Conservation (phyloP, 176 grass and related monocot genomes). For the Canna indica region DNA sequence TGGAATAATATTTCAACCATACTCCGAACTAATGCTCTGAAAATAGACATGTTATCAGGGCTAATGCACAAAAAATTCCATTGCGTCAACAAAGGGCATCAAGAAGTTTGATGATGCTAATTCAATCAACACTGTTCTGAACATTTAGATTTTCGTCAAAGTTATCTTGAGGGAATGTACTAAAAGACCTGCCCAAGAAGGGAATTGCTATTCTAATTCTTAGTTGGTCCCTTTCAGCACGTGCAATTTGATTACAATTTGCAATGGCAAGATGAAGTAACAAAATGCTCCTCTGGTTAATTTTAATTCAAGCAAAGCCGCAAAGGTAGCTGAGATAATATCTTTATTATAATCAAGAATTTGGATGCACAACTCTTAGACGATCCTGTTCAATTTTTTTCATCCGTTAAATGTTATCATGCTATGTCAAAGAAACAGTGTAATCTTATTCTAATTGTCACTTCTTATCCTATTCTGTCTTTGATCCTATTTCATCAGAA, state of each 20-base stretch:
- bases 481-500: not conserved
- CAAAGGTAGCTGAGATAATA: not conserved
- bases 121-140: not conserved
- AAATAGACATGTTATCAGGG: slow-evolving; percentile 18
- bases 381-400: not conserved
- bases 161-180: not conserved
- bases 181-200: not conserved
- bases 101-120: not conserved
- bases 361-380: no score
- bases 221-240: not conserved
- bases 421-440: not conserved
- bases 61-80: not conserved
- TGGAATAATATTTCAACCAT: slow-evolving; percentile 98
- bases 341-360: not conserved
- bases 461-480: not conserved
- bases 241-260: not conserved
- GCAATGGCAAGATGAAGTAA: not conserved
- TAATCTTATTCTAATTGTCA: not conserved
- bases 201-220: not conserved
- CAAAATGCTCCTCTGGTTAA: not conserved
- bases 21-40: slow-evolving; percentile 92
- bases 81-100: not conserved
- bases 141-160: not conserved
- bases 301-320: not conserved
- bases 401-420: not conserved